Base-by-base conservation (phyloP, 2,329 filamentous ascomycete genomes). In the Trichoderma lentiforme region DNA sequence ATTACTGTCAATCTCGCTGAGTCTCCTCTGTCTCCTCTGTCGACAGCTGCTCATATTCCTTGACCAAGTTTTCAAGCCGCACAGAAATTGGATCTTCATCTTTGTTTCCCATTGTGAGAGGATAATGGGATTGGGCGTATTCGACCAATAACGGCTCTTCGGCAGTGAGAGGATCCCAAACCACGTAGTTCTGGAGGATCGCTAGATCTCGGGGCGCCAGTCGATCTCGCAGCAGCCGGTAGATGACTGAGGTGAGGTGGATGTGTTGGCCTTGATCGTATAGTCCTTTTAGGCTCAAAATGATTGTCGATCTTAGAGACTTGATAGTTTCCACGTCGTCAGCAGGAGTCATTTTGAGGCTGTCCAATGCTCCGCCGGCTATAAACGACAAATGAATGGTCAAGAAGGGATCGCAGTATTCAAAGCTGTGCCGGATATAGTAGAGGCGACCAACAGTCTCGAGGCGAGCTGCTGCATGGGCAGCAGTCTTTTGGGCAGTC, bases 361-460 rank as follows among this genome's bases (percentile, higher is more conserved):
- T 36, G 28, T 73, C 58, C 36, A 73, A n/a, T 9, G 60, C 43
- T 9, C 30, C 65, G 18, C 67, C 67, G 6, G 60, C 67, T 18
- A 71, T n/a, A 60, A 72, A 63, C 14, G 60, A 56, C 21, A 56
- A 43, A 32, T 67, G 32, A 26, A 60, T 53, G 8, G 67, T 56
- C 34, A 73, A 26, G 30, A 73, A 73, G 18, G 63, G 8, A 57
- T 73, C 71, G 36, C 15, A 64, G 28, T 32, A 51, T 26, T 74
- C 73, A 32, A 63, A 81, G 9, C 80, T 79, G 71, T 82, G 79
- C 4, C 79, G 78, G 2, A 81, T 77, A 72, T 79, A 81, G 72
- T 81, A 81, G 1, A 82, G 74, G 1, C 80, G 79, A 3, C 79
- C 34, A 6, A 80, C 63, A 3, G 80, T 82, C 71, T 81, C 79